Conservation (phyloP, 768 basidiomycete genomes). For the Paxillus ammoniavirescens region DNA sequence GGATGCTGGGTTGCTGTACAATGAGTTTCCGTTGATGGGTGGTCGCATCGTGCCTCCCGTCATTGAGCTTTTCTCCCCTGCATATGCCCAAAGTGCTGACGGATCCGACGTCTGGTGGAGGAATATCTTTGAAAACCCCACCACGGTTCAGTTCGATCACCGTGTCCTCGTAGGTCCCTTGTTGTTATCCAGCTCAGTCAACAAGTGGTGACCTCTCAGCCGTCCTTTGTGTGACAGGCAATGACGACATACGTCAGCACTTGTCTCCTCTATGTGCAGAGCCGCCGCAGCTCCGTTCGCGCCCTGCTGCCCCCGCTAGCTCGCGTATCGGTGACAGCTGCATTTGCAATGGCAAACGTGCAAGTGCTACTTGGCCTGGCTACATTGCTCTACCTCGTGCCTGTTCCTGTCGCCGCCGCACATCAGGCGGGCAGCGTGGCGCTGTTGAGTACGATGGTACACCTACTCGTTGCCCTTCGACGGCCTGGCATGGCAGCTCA, state of each 20-base stretch:
- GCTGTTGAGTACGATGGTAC: conserved; percentile 79
- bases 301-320: conserved; percentile 60
- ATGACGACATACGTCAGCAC: conserved; percentile 79
- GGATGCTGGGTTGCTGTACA: conserved; percentile 96
- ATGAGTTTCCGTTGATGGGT: conserved; percentile 98
- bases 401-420: conserved; percentile 85
- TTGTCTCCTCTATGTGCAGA: conserved; percentile 58
- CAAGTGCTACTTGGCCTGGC: conserved; percentile 78
- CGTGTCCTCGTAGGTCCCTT: conserved; percentile 71
- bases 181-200: not conserved
- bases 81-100: conserved; percentile 70
- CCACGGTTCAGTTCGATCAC: conserved; percentile 96
- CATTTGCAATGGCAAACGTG: conserved; percentile 78
- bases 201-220: not conserved
- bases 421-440: conserved; percentile 96
- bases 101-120: conserved; percentile 89
- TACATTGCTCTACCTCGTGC: conserved; percentile 90
- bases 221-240: conserved; percentile 49
- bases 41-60: conserved; percentile 78
- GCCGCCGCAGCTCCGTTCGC: conserved; percentile 48
- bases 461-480: conserved; percentile 69
- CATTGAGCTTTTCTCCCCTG: conserved; percentile 75
- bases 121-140: conserved; percentile 96
- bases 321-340: conserved; percentile 48
- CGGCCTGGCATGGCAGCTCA: conserved; percentile 66